phyloP scores from a whole-genome alignment of 805 yeast genomes.

The Cyberlindnera subsufficiens region DNA sequence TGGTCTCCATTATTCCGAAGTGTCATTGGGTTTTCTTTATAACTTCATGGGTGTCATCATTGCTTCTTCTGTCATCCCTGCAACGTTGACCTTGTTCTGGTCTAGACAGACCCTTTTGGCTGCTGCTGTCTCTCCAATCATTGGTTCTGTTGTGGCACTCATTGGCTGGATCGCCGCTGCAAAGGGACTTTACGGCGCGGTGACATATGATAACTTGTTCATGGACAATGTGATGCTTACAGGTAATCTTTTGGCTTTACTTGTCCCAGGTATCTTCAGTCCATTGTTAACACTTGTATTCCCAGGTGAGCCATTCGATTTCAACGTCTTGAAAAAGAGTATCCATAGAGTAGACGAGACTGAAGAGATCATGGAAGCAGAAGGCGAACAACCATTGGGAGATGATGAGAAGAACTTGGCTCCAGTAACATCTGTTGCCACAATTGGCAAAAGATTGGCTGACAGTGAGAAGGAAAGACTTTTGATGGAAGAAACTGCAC shows the following conservation, averaged over 20 bases:
- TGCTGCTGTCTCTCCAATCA: slow-evolving; percentile 68
- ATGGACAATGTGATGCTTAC: slow-evolving; percentile 83
- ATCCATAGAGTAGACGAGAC: slow-evolving; percentile 69
- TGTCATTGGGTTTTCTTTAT: slow-evolving; percentile 82
- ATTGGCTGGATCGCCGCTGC: slow-evolving; percentile 60
- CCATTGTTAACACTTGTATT: slow-evolving; percentile 66
- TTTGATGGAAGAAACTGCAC: slow-evolving; percentile 44
- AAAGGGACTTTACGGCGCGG: slow-evolving; percentile 34
- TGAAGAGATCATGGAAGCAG: slow-evolving; percentile 50
- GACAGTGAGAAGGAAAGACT: slow-evolving; percentile 18
- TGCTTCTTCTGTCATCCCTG: slow-evolving; percentile 80
- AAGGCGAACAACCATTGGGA: slow-evolving; percentile 18
- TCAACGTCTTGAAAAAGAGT: slow-evolving; percentile 46
- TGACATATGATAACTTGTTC: slow-evolving; percentile 56
- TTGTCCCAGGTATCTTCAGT: slow-evolving; percentile 61
- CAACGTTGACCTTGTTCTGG: slow-evolving; percentile 60
- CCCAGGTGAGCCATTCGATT: slow-evolving; percentile 71
- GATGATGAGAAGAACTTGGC: slow-evolving; percentile 20
- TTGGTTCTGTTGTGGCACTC: slow-evolving; percentile 71
- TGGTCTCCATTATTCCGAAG: slow-evolving; percentile 75
- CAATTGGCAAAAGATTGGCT: slow-evolving; percentile 26
- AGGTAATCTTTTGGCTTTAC: slow-evolving; percentile 80
- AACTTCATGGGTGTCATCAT: slow-evolving; percentile 87
- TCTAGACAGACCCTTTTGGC: slow-evolving; percentile 60
- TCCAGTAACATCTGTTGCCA: slow-evolving; percentile 27